Conservation (phyloP, 192 early-diverging fungal genomes). For the Endogone sp. region DNA sequence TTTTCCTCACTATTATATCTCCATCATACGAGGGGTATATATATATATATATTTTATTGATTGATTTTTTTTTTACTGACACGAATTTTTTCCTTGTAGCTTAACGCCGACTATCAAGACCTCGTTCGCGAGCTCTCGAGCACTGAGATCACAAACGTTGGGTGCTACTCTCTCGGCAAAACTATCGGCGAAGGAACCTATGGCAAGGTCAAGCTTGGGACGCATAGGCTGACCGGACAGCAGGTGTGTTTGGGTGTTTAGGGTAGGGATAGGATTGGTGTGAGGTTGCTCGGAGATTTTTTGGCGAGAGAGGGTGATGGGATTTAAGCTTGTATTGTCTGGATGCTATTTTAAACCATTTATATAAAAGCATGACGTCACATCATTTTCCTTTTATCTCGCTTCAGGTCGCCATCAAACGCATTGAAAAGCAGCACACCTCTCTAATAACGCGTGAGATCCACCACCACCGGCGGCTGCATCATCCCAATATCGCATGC, state of each 20-base stretch:
- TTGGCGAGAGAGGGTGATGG: too few species aligned
- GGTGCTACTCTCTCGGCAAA: slow-evolving; percentile 51
- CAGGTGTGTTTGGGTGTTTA: slow-evolving; percentile 7
- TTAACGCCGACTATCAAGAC: slow-evolving; percentile 55
- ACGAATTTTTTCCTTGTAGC: slow-evolving; percentile 27
- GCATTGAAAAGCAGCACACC: slow-evolving; percentile 54
- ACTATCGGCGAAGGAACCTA: slow-evolving; percentile 56
- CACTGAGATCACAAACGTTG: slow-evolving; percentile 44
- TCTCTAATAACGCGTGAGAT: slow-evolving; percentile 61
- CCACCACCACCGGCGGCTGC: slow-evolving; percentile 59
- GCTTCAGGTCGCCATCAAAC: slow-evolving; percentile 65
- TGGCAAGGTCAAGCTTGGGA: slow-evolving; percentile 63
- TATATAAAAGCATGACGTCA: too few species aligned
- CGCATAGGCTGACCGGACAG: slow-evolving; percentile 54
- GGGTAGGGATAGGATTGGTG: background rate
- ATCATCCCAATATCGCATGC: slow-evolving; percentile 75
- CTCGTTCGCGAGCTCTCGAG: slow-evolving; percentile 58
- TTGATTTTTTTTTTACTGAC: too few species aligned
- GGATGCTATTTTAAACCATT: too few species aligned
- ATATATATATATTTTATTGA: too few species aligned
- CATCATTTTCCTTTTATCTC: too few species aligned
- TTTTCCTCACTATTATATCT: too few species aligned
- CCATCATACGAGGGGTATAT: too few species aligned
- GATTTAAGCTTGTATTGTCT: slow-evolving; percentile 8
- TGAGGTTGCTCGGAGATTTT: too few species aligned